Conservation (phyloP, 495 filamentous ascomycete species). For the Penicillium odoratum region DNA sequence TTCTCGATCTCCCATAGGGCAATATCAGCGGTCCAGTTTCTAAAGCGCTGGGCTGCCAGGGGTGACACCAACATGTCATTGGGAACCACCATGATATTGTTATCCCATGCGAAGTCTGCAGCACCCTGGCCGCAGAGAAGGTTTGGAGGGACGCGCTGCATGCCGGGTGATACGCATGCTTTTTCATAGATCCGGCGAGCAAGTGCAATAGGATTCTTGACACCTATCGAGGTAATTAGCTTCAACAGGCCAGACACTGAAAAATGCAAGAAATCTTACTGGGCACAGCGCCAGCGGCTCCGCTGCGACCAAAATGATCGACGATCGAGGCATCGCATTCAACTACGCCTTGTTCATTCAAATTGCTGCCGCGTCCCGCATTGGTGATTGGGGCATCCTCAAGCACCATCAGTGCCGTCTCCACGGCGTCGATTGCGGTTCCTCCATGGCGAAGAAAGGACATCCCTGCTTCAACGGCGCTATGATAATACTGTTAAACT, state of each 20-base stretch:
- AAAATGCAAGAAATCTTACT: conserved; percentile 55
- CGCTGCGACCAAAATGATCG: conserved; percentile 86
- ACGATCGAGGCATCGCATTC: conserved; percentile 94
- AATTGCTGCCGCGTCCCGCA: conserved; percentile 91
- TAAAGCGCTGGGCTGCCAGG: conserved; percentile 70
- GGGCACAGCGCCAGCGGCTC: conserved; percentile 85
- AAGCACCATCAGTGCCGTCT: conserved; percentile 80
- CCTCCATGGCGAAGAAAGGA: conserved; percentile 72
- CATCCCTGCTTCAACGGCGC: conserved; percentile 81
- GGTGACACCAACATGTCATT: conserved; percentile 74
- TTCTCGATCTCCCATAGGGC: conserved; percentile 39
- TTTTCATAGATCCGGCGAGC: conserved; percentile 80
- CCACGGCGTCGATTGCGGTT: conserved; percentile 85
- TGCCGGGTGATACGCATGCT: conserved; percentile 67
- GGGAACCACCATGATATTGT: conserved; percentile 66
- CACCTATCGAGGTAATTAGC: conserved; percentile 52
- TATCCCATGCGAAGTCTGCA: conserved; percentile 75
- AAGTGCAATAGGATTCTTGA: conserved; percentile 88
- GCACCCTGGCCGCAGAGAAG: conserved; percentile 85
- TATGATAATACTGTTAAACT: conserved; percentile 35
- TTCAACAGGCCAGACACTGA: background rate
- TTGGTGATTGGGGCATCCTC: conserved; percentile 97
- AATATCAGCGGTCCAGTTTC: conserved; percentile 76
- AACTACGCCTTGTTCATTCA: conserved; percentile 84
- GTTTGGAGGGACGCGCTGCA: conserved; percentile 89